Base-by-base conservation (phyloP, 768 basidiomycete genomes). In the Trametes meyenii region DNA sequence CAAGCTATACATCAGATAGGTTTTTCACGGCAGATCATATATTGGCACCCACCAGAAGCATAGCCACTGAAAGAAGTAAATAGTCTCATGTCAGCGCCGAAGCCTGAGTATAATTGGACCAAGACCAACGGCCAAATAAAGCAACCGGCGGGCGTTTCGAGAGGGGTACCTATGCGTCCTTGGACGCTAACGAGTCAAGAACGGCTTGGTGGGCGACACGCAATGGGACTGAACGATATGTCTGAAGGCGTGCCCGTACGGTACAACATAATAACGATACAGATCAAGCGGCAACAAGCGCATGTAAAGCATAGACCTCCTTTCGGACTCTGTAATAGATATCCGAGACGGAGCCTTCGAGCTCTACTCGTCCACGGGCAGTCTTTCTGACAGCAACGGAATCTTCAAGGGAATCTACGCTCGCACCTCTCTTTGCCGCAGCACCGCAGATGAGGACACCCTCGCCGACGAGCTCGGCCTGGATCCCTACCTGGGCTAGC, bases 381-480 rank as follows among this genome's bases (percentile, higher is more conserved):
- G 88, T 82, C 80, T 98, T 99, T 66, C 89, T 80, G 29, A 98
- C 96, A 0, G 94, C 89, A 5, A 98, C 95, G 3, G 87, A 83
- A 55, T 89, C 86, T 61, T 83, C 81, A 33, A 84, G 70, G 35
- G 78, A 68, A 55, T 84, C 82, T 36, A 79, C 71, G 29, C 75
- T 65, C 5, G 67, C 67, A 49, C 73, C 69, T 71, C 76, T 65
- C 72, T 76, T 83, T 17, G 81, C 85, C 36, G 79, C 85, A 8
- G 81, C 78, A 40, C 88, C 89, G 70, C 97, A 99, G 38, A 99
- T 83, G 29, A 99, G 80, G 10, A 96, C 90, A 77, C 97, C 97
- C 76, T 98, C 96, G 23, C 96, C 96, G n/a, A 95, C 88, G 58
- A 98, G 87, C 73, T 98, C 96, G 0, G 96, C 93, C 45, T 91